phyloP scores from a whole-genome alignment of 2,329 filamentous ascomycete species.

The Ophiocordyceps camponoti-saundersi region DNA sequence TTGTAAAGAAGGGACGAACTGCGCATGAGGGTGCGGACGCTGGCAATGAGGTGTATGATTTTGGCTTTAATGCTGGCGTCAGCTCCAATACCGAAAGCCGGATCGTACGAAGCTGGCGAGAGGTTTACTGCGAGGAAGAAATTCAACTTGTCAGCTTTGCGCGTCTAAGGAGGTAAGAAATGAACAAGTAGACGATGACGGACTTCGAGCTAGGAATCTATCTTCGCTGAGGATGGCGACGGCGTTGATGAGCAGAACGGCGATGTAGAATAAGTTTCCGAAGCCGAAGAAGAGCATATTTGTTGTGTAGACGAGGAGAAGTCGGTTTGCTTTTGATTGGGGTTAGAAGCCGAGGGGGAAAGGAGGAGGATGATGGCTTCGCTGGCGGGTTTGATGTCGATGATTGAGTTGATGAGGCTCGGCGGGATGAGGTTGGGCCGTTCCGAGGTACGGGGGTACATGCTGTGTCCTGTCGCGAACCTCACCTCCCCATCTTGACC shows the following conservation, averaged over 20 bases:
- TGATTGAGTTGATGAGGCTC: too few species aligned
- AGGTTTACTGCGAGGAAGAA: constrained; percentile 43
- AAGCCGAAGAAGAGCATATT: constrained; percentile 53
- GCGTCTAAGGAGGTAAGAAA: too few species aligned
- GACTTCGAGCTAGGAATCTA: constrained; percentile 63
- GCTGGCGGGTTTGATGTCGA: not conserved
- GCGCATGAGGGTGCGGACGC: constrained; percentile 81
- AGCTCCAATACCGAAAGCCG: constrained; percentile 57
- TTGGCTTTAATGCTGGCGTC: constrained; percentile 73
- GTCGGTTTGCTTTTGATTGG: not conserved
- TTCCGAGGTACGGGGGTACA: constrained; percentile 11
- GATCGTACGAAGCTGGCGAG: constrained; percentile 51
- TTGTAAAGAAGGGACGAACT: constrained; percentile 31
- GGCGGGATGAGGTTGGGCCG: constrained; percentile 11
- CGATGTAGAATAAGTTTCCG: constrained; percentile 57
- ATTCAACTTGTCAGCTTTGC: too few species aligned
- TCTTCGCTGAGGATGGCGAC: constrained; percentile 90
- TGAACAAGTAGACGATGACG: constrained; percentile 4
- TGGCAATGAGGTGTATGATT: constrained; percentile 76
- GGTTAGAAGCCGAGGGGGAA: too few species aligned
- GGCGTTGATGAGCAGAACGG: constrained; percentile 80
- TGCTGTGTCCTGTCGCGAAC: constrained; percentile 15
- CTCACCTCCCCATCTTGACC: not conserved
- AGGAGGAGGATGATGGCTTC: not conserved
- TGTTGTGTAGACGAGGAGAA: constrained; percentile 5